phyloP scores from a whole-genome alignment of 2,329 filamentous ascomycete genomes.

The Colletotrichum higginsianum region DNA sequence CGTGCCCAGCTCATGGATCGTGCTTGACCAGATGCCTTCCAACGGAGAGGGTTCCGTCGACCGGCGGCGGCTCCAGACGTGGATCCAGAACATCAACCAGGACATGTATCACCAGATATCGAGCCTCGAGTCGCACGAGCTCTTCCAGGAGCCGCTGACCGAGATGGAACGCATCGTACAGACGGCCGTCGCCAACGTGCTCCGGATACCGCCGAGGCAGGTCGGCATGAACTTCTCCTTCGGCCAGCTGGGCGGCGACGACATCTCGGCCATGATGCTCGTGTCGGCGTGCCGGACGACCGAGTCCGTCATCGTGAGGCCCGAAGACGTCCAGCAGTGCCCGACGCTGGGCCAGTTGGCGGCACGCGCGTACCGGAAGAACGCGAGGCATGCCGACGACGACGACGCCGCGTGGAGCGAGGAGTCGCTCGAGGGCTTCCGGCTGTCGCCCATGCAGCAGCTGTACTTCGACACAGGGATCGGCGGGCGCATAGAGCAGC shows the following conservation, averaged over 20 bases:
- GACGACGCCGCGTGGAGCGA: conserved; percentile 51
- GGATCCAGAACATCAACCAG: conserved; percentile 68
- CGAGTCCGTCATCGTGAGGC: conserved; percentile 55
- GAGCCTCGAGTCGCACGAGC: conserved; percentile 57
- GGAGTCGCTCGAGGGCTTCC: conserved; percentile 56
- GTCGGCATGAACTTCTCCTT: conserved; percentile 61
- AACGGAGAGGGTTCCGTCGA: conserved; percentile 57
- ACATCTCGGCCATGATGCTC: conserved; percentile 56
- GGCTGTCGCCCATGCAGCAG: conserved; percentile 68
- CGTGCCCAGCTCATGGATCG: conserved; percentile 64
- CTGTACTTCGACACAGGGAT: conserved; percentile 66
- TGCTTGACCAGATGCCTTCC: conserved; percentile 62
- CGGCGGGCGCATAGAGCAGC: conserved; percentile 52
- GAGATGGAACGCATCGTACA: conserved; percentile 58
- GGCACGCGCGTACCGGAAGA: conserved; percentile 52
- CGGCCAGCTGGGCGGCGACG: conserved; percentile 57
- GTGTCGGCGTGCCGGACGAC: conserved; percentile 56
- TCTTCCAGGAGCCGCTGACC: conserved; percentile 52
- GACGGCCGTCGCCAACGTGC: conserved; percentile 54
- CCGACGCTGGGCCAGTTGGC: conserved; percentile 57
- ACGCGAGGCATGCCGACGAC: conserved; percentile 41
- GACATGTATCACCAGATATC: conserved; percentile 62
- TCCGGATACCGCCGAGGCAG: conserved; percentile 55
- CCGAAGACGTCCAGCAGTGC: conserved; percentile 55
- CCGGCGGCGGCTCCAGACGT: conserved; percentile 63